phyloP scores from a whole-genome alignment of 2,329 filamentous ascomycete genomes.

The Teratosphaeria destructans region DNA sequence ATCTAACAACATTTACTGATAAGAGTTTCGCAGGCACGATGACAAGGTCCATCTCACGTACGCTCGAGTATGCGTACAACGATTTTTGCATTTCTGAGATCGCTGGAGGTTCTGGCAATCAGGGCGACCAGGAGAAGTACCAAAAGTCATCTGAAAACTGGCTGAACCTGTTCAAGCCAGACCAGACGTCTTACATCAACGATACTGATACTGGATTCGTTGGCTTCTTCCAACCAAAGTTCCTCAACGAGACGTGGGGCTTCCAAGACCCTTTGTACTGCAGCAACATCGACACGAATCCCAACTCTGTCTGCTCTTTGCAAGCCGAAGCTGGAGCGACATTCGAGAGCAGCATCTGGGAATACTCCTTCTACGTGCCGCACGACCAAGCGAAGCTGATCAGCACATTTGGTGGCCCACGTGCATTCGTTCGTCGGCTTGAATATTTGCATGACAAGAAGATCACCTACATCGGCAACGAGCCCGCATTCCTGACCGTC shows the following conservation, averaged over 20 bases:
- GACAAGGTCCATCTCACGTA: slow-evolving; percentile 43
- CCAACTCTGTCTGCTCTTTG: slow-evolving; percentile 31
- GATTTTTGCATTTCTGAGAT: slow-evolving; percentile 60
- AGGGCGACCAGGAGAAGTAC: slow-evolving; percentile 46
- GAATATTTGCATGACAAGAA: slow-evolving; percentile 50
- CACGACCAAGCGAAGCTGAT: slow-evolving; percentile 45
- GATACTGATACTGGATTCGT: slow-evolving; percentile 49
- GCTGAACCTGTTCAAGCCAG: slow-evolving; percentile 60
- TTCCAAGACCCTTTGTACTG: slow-evolving; percentile 35
- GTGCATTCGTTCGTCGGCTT: slow-evolving; percentile 47
- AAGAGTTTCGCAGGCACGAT: slow-evolving; percentile 32
- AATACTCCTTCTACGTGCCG: slow-evolving; percentile 57
- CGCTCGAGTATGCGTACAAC: slow-evolving; percentile 49
- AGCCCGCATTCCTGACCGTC: slow-evolving; percentile 39
- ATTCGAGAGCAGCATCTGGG: slow-evolving; percentile 62
- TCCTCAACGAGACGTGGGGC: slow-evolving; percentile 43
- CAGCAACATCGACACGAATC: slow-evolving; percentile 26
- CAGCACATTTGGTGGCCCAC: slow-evolving; percentile 47
- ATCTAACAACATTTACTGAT: slow-evolving; percentile 33
- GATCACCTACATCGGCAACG: slow-evolving; percentile 51
- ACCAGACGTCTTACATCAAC: slow-evolving; percentile 45
- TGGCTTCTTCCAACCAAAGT: slow-evolving; percentile 58
- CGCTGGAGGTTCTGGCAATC: slow-evolving; percentile 46
- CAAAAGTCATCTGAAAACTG: slow-evolving; percentile 55
- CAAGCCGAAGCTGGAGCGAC: slow-evolving; percentile 50